Evolutionary conservation across 225 moss, liverwort and hornwort genomes (phyloP), one percentile per base, ranked within the genome.

Genomic region (Sphagnum tenellum): DNA sequence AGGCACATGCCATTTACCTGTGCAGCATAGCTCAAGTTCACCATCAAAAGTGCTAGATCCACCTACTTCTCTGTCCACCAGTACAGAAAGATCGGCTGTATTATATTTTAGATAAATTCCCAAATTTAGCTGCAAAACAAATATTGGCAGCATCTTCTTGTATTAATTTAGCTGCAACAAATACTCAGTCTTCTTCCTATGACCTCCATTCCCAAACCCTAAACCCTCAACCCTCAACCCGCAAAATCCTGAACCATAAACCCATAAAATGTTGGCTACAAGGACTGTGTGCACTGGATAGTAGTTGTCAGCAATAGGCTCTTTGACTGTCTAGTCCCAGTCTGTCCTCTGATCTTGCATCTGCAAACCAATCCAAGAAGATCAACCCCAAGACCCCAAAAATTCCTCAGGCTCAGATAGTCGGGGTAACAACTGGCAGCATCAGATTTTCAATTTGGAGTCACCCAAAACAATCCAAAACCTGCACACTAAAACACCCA

Each of bases 301-400:
- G 57, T 99, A 99, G 69, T 99, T 99, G 72, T 93, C 93, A 5
- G 98, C 98, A 70, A 93, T 63, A 66, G 88, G 89, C 72, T 99
- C 90, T 49, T 78, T 86, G 46, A 99, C 90, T 62, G 86, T 79
- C 69, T 89, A 68, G n/a, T 82, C 78, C 93, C 90, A 99, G 61
- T 99, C 98, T 12, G 87, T 49, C 64, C 93, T 79, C 73, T 81
- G 83, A 73, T 99, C 81, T 53, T 87, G 82, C 60, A 90, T 80
- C 95, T 95, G 70, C 61, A 75, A 49, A 57, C 55, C 61, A 29
- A 29, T 29, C 1, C 29, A 29, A 29, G 29, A 29, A 29, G 29
- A 29, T 29, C 29, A 29, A 29, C 29, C 29, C 29, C 29, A 29
- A 29, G 29, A 29, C 29, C 29, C 29, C 29, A 29, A 29, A 29